These are phyloP conservation scores for Flammula alnicola DNA, from an alignment of 1,284 basidiomycete species.

Conservation along the genomic window DNA sequence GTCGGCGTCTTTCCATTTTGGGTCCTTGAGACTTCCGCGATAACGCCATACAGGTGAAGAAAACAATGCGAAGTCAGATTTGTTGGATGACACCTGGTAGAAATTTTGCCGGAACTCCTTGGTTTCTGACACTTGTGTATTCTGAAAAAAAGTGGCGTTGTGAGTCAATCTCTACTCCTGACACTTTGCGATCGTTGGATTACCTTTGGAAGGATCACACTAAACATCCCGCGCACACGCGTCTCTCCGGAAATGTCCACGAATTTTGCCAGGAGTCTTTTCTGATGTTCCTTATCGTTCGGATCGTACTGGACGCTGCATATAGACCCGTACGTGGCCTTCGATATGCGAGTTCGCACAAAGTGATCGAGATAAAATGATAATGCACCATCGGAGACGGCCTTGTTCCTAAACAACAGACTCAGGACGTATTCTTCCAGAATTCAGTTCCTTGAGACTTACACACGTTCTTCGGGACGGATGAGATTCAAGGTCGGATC, in stretches of 20 bases:
- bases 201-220: too few species aligned
- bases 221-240: too few species aligned
- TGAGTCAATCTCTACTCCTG: too few species aligned
- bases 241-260: too few species aligned
- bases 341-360: constrained; percentile 51
- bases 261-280: too few species aligned
- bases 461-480: constrained; percentile 53
- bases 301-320: constrained; percentile 34
- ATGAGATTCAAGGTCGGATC: constrained; percentile 37
- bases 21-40: too few species aligned
- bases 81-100: too few species aligned
- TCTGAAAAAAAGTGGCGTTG: too few species aligned
- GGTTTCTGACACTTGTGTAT: constrained; percentile 37
- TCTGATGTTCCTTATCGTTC: constrained; percentile 41
- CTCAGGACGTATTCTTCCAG: not conserved
- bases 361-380: constrained; percentile 57
- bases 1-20: too few species aligned
- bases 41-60: too few species aligned
- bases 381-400: constrained; percentile 59
- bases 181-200: too few species aligned
- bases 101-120: constrained; percentile 35
- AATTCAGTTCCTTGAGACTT: constrained; percentile 15
- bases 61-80: too few species aligned
- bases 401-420: constrained; percentile 49
- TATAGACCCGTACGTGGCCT: constrained; percentile 47